phyloP scores from a whole-genome alignment of 192 early-diverging fungal genomes.

The Mortierella antarctica region DNA sequence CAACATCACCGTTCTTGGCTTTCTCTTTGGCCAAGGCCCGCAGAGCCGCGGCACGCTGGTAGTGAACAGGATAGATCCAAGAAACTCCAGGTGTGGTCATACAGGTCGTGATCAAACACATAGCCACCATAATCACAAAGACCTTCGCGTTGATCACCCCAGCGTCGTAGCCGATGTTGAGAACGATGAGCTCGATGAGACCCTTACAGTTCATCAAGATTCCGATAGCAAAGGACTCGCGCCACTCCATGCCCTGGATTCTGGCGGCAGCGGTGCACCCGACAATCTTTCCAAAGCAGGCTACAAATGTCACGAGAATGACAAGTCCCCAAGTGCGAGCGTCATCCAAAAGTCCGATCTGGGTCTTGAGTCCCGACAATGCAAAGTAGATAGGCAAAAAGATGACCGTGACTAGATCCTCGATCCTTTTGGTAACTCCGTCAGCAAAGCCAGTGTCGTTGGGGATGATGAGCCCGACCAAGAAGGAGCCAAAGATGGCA shows the following conservation, averaged over 20 bases:
- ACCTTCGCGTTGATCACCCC: conserved; percentile 77
- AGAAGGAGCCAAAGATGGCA: conserved; percentile 93
- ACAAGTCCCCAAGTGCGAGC: conserved; percentile 81
- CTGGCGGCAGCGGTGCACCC: conserved; percentile 80
- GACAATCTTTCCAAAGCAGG: conserved; percentile 88
- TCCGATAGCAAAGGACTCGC: conserved; percentile 88
- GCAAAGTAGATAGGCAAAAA: conserved; percentile 96
- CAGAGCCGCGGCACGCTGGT: conserved; percentile 57
- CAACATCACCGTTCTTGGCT: conserved; percentile 12
- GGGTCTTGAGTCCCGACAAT: conserved; percentile 91
- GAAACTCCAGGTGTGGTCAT: conserved; percentile 84
- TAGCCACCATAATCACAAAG: conserved; percentile 66
- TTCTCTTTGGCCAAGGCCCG: conserved; percentile 32
- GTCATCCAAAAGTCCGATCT: conserved; percentile 78
- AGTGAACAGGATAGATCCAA: conserved; percentile 78
- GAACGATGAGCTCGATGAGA: conserved; percentile 94
- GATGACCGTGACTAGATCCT: conserved; percentile 87
- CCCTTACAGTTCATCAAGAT: conserved; percentile 97
- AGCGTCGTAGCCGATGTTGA: conserved; percentile 91
- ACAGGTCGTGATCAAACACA: conserved; percentile 84
- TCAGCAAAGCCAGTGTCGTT: conserved; percentile 90
- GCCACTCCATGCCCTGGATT: conserved; percentile 76
- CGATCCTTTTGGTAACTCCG: conserved; percentile 90
- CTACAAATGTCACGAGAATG: conserved; percentile 78
- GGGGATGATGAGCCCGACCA: conserved; percentile 88